Evolutionary conservation across 176 grass and related monocot species (phyloP), one percentile per base, ranked within the genome.

Genomic region (Ensete ventricosum): DNA sequence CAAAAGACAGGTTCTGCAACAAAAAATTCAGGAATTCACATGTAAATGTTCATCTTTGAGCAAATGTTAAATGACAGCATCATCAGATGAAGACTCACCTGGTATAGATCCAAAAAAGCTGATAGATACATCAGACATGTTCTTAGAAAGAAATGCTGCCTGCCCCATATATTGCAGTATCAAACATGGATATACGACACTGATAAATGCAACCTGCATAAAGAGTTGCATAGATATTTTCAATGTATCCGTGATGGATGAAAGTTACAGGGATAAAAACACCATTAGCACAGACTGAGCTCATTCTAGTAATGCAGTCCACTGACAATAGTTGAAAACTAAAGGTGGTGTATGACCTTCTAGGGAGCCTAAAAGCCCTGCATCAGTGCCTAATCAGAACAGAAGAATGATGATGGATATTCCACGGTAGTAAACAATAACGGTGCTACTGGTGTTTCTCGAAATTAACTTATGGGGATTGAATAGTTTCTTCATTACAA

Each of bases 81-180:
- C 62, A 27, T 49, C 26, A 23, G n/a, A 76, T 73, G 13, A 34
- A 84, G 50, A 57, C 69, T 89, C 87, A 87, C 90, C 26, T 81
- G 90, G 90, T 69, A 93, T 48, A 73, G 90, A 89, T 74, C 73
- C 69, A 57, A 89, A 93, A 85, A 93, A 93, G 71, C 84, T 81
- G 51, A 11, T n/a, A 10, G 84, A 1, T 55, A 83, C 71, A 71
- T 1, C 64, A 59, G 22, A 52, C 21, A 72, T 81, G 70, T 93
- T 87, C 60, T 72, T 87, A n/a, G 90, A 93, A 73, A 90, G 90
- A 87, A 74, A 93, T 1, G 90, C 84, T 53, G 90, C 90, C 62
- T 93, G 84, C 17, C 90, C 90, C 90, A 90, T 90, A 76, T 93
- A 93, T 78, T 89, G 87, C 17, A 93, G 78, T 73, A 90, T 80